Evolutionary conservation across 176 grass and related monocot genomes (phyloP).

Genomic region (Themeda triandra): DNA sequence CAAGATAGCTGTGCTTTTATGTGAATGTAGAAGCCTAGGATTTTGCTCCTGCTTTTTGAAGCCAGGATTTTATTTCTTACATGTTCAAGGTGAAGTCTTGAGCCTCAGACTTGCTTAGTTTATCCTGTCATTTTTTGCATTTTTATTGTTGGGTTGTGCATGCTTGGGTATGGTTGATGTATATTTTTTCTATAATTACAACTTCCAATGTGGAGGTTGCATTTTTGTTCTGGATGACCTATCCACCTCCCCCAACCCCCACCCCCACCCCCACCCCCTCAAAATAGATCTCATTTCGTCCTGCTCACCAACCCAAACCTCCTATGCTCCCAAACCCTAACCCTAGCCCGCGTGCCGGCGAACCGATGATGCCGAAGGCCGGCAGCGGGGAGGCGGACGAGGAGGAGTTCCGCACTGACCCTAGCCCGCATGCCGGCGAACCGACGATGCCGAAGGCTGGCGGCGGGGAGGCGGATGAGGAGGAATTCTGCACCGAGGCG

Average conservation of each 20-base stretch:
- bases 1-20: background rate
- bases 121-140: background rate
- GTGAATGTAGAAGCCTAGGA: background rate
- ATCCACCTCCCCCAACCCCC: background rate
- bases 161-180: too few relatives aligned
- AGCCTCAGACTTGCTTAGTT: background rate
- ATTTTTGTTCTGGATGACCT: too few relatives aligned
- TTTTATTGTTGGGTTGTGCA: too few relatives aligned
- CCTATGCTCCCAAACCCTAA: constrained; percentile 36
- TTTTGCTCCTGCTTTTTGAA: background rate
- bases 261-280: background rate
- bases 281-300: constrained; percentile 29
- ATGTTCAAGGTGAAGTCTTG: background rate
- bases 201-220: too few relatives aligned
- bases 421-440: background rate
- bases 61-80: background rate
- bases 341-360: constrained; percentile 14
- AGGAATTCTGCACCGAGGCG: constrained; percentile 79
- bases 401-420: constrained; percentile 77
- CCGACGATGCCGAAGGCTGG: constrained; percentile 66
- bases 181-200: too few relatives aligned
- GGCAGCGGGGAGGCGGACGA: constrained; percentile 39
- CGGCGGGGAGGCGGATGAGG: constrained; percentile 44
- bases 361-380: constrained; percentile 64
- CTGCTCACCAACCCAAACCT: constrained; percentile 2